Percentiles rank a stretch among this genome's conserved stretches.
Evolutionary conservation across 73 alveolate species (phyloP).

Genomic region (Effrenium voratum): DNA sequence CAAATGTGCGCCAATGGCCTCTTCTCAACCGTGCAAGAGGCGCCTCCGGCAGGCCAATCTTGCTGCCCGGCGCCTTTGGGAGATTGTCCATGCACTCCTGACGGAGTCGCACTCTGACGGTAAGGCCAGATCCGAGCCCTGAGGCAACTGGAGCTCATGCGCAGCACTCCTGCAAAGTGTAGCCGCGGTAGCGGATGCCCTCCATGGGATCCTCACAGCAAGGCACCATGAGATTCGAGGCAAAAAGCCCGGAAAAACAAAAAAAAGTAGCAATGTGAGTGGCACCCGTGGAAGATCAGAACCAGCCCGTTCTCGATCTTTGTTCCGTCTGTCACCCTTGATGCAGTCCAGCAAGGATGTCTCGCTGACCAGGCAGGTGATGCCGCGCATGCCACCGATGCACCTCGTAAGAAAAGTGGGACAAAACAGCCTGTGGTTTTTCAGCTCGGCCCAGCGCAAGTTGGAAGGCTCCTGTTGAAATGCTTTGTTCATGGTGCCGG

Average conservation of each 20-base stretch:
- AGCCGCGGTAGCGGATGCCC: constrained; percentile 94
- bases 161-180: constrained; percentile 61
- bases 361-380: constrained; percentile 90
- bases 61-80: constrained; percentile 93
- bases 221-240: no score
- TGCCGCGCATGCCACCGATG: constrained; percentile 93
- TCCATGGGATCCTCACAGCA: constrained; percentile 93
- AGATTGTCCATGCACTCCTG: constrained; percentile 87
- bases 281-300: no score
- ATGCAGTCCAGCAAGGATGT: constrained; percentile 80
- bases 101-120: background rate
- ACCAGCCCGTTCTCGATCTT: no score
- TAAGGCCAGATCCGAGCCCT: background rate
- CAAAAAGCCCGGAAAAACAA: no score
- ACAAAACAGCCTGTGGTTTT: no score
- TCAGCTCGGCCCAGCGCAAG: no score
- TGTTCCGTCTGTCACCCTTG: no score
- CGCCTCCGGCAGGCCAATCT: constrained; percentile 87
- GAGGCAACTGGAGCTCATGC: background rate
- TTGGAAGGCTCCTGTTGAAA: background rate
- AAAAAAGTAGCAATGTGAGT: no score
- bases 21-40: no score
- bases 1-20: background rate
- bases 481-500: background rate
- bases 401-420: constrained; percentile 36